Evolutionary conservation across 768 basidiomycete genomes (phyloP).

Genomic region (Strobilomyces dryophilus): DNA sequence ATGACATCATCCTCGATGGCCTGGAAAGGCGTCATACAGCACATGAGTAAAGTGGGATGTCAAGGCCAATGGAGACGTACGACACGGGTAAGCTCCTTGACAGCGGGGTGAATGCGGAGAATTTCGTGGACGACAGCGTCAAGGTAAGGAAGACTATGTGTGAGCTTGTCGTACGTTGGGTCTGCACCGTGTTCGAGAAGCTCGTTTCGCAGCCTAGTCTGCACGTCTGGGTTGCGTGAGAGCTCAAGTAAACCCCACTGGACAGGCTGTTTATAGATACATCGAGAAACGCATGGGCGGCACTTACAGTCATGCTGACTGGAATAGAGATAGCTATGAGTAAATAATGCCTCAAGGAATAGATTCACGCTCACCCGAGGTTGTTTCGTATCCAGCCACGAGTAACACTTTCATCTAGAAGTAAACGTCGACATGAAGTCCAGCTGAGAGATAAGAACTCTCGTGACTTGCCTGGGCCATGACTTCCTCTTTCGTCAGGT

Average conservation of each 20-base stretch:
- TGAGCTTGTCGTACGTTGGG: neutral
- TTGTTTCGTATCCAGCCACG: slow-evolving; percentile 20
- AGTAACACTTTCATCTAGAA: slow-evolving; percentile 18
- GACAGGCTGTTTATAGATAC: neutral
- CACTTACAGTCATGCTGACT: slow-evolving; percentile 19
- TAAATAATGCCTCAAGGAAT: neutral
- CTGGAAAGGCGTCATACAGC: neutral
- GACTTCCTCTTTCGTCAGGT: slow-evolving; percentile 26
- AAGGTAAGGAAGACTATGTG: neutral
- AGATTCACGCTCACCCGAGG: slow-evolving; percentile 2
- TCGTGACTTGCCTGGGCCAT: slow-evolving; percentile 19
- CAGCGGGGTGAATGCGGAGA: neutral
- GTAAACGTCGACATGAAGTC: neutral
- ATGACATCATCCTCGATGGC: neutral
- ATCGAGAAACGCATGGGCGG: neutral
- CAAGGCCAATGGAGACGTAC: neutral
- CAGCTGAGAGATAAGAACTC: neutral
- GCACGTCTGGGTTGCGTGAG: neutral
- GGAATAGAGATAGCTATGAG: neutral
- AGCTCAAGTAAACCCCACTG: neutral
- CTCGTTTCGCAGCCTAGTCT: neutral
- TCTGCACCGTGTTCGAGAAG: neutral
- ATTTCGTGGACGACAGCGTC: neutral
- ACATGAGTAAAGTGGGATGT: neutral
- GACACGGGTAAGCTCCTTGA: neutral